Percentiles rank a stretch among this genome's conserved stretches.
Evolutionary conservation across 2,329 filamentous ascomycete species (phyloP).

Genomic region (Claviceps pusilla): DNA sequence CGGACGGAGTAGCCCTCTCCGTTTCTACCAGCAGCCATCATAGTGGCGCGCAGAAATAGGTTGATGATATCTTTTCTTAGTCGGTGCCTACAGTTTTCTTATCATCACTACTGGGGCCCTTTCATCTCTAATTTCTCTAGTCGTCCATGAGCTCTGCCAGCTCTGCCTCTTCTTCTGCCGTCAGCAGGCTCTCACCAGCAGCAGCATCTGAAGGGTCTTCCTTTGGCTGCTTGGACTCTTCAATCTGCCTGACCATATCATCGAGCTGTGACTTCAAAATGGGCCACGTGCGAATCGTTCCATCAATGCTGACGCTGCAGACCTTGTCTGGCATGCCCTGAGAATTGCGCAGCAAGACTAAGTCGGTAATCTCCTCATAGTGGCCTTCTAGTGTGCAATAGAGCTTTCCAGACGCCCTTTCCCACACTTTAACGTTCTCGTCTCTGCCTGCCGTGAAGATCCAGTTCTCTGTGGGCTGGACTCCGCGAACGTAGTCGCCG

Average conservation of each 20-base stretch:
- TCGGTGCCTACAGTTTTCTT: background rate
- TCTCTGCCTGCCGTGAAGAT: slow-evolving; percentile 79
- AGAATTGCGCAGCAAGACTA: slow-evolving; percentile 43
- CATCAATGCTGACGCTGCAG: slow-evolving; percentile 79
- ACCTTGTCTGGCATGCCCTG: slow-evolving; percentile 31
- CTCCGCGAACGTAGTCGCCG: slow-evolving; percentile 77
- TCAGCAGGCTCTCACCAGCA: slow-evolving; percentile 42
- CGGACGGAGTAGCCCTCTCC: background rate
- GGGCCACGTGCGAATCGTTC: slow-evolving; percentile 74
- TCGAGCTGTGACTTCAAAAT: slow-evolving; percentile 47
- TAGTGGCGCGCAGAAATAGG: background rate
- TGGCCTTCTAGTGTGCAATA: slow-evolving; percentile 67
- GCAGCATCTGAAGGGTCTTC: slow-evolving; percentile 28
- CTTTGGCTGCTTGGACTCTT: slow-evolving; percentile 30
- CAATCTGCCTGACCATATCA: slow-evolving; percentile 29
- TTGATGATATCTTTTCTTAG: background rate
- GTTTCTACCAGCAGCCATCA: background rate
- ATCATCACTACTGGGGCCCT: background rate
- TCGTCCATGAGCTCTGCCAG: slow-evolving; percentile 82
- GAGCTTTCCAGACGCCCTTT: slow-evolving; percentile 55
- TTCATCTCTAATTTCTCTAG: slow-evolving; percentile 9
- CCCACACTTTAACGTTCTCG: slow-evolving; percentile 86
- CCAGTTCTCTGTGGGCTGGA: slow-evolving; percentile 62
- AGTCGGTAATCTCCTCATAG: slow-evolving; percentile 80
- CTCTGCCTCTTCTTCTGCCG: slow-evolving; percentile 83